Percentiles rank a stretch among this genome's conserved stretches.
phyloP scores from a whole-genome alignment of 139 green algal genomes.

The Desmodesmus armatus region DNA sequence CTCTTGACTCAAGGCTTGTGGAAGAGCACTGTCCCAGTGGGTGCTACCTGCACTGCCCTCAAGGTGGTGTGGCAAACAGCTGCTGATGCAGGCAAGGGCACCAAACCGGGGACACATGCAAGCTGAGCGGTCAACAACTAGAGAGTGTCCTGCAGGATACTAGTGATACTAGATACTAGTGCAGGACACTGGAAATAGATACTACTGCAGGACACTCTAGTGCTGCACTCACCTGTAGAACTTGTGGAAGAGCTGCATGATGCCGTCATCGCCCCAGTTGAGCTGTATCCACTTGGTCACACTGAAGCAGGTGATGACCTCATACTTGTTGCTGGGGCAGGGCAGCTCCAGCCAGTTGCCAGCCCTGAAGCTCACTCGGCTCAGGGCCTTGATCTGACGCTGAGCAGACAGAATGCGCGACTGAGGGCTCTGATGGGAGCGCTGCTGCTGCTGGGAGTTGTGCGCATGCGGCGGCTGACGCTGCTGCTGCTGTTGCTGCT shows the following conservation, averaged over 20 bases:
- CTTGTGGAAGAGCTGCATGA: constrained; percentile 77
- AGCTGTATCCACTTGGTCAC: constrained; percentile 98
- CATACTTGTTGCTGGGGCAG: constrained; percentile 39
- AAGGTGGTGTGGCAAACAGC: too few relatives aligned
- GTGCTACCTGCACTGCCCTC: too few relatives aligned
- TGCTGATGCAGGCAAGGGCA: too few relatives aligned
- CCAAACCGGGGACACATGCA: too few relatives aligned
- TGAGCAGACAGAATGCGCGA: background rate
- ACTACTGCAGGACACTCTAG: background rate
- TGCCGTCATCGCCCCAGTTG: constrained; percentile 85
- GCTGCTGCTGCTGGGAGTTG: background rate
- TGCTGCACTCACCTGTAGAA: constrained; percentile 44
- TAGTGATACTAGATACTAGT: too few relatives aligned
- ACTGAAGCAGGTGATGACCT: constrained; percentile 74
- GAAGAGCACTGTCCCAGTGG: too few relatives aligned
- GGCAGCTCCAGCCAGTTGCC: constrained; percentile 40
- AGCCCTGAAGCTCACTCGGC: constrained; percentile 26
- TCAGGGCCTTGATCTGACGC: constrained; percentile 29
- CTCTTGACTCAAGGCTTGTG: too few relatives aligned
- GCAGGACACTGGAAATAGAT: background rate
- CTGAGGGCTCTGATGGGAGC: background rate
- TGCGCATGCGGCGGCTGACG: constrained; percentile 12
- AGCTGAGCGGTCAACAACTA: too few relatives aligned
- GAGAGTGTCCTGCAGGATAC: too few relatives aligned
- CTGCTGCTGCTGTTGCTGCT: constrained; percentile 11